These are phyloP conservation scores for Ceratobasidium sp. DNA, from an alignment of 1,284 basidiomycete species.

Conservation along the genomic window DNA sequence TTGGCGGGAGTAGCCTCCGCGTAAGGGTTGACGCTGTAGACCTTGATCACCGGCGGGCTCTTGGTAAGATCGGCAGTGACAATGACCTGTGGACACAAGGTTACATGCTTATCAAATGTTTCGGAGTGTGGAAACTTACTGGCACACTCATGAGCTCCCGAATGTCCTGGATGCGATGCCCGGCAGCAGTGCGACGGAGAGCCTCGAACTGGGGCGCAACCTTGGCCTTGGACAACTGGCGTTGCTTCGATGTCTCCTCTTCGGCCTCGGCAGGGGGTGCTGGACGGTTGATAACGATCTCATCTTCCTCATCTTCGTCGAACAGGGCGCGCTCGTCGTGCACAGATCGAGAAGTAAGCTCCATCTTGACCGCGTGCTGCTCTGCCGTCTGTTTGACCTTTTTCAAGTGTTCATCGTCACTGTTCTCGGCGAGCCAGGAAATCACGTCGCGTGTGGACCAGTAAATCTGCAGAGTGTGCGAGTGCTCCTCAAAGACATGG, in stretches of 20 bases:
- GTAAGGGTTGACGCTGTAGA: slow-evolving; percentile 88
- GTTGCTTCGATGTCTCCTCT: slow-evolving; percentile 73
- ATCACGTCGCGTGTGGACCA: slow-evolving; percentile 94
- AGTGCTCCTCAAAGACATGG: slow-evolving; percentile 92
- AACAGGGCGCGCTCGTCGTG: slow-evolving; percentile 88
- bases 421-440: slow-evolving; percentile 90
- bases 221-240: slow-evolving; percentile 75
- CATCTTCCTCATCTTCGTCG: slow-evolving; percentile 78
- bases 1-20: slow-evolving; percentile 49
- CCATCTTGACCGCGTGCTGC: slow-evolving; percentile 85
- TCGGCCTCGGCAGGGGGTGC: slow-evolving; percentile 49
- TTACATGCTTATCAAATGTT: not conserved
- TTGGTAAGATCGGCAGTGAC: slow-evolving; percentile 92
- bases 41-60: slow-evolving; percentile 93
- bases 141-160: slow-evolving; percentile 89
- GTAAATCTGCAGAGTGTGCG: slow-evolving; percentile 86
- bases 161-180: slow-evolving; percentile 93
- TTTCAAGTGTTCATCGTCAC: slow-evolving; percentile 91
- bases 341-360: slow-evolving; percentile 77
- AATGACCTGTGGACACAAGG: slow-evolving; percentile 67
- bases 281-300: slow-evolving; percentile 77
- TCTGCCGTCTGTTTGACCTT: slow-evolving; percentile 90
- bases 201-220: slow-evolving; percentile 80
- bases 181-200: slow-evolving; percentile 69
- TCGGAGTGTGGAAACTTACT: slow-evolving; percentile 58